Percentiles rank a stretch among this genome's conserved stretches.
These are phyloP conservation scores for Leptomonas pyrrhocoris DNA, from an alignment of 208 protist species.

Conservation along the genomic window DNA sequence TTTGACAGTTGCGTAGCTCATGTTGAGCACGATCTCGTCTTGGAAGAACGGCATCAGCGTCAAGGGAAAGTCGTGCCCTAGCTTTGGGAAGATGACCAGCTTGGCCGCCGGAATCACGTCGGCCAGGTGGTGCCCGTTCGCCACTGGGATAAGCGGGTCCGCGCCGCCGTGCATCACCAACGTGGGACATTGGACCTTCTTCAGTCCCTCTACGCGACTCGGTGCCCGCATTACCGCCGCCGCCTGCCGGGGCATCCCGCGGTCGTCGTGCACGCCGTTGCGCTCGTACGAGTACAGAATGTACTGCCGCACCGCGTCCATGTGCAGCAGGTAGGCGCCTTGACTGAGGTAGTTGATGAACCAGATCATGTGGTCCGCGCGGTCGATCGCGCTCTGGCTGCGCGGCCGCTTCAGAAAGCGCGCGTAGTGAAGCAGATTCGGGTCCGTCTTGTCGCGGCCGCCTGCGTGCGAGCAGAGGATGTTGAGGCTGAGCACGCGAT, in stretches of 20 bases:
- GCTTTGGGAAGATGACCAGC: constrained; percentile 68
- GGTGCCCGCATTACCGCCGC: constrained; percentile 59
- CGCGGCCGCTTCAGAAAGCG: constrained; percentile 45
- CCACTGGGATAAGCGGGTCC: constrained; percentile 66
- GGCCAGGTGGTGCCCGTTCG: constrained; percentile 63
- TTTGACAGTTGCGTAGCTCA: constrained; percentile 16
- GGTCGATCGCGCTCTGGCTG: constrained; percentile 51
- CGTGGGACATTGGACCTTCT: constrained; percentile 47
- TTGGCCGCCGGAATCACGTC: constrained; percentile 53
- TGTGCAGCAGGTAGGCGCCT: constrained; percentile 33
- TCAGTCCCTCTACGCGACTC: constrained; percentile 43
- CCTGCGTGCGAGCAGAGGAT: constrained; percentile 64
- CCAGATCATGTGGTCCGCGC: constrained; percentile 43
- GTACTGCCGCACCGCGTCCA: constrained; percentile 30
- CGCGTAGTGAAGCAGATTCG: constrained; percentile 38
- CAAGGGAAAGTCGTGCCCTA: constrained; percentile 62
- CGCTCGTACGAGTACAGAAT: constrained; percentile 38
- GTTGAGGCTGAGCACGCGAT: constrained; percentile 61
- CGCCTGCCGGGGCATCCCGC: constrained; percentile 51
- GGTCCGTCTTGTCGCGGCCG: constrained; percentile 37
- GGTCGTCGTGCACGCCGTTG: constrained; percentile 33
- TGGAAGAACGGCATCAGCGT: constrained; percentile 43
- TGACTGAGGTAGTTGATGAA: constrained; percentile 50
- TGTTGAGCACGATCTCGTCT: constrained; percentile 60
- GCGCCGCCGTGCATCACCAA: constrained; percentile 70